Conservation (phyloP, 306 rosid species). For the Herpetospermum pedunculosum region DNA sequence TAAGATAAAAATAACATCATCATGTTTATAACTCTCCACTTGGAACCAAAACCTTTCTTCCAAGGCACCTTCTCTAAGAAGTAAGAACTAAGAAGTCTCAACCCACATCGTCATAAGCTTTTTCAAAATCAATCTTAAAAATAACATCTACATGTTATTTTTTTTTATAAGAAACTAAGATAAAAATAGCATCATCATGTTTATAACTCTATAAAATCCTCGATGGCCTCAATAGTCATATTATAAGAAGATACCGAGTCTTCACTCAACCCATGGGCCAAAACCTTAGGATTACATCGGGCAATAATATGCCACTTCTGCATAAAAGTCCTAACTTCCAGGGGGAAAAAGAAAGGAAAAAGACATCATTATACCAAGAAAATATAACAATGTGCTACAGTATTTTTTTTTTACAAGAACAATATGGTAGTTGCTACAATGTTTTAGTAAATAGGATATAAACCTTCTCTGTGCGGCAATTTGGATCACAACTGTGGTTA, state of each 20-base stretch:
- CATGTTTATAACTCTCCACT: not conserved
- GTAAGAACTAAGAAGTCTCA: no score
- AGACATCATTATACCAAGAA: not conserved
- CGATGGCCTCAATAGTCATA: no score
- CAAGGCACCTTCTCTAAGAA: not conserved
- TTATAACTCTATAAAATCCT: no score
- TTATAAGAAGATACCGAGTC: no score
- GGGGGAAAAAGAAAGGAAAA: not conserved
- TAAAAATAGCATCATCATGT: not conserved
- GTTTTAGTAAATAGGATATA: not conserved
- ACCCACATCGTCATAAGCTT: not conserved
- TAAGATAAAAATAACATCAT: not conserved
- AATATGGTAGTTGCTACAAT: not conserved
- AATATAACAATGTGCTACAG: not conserved
- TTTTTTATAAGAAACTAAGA: not conserved
- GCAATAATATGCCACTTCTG: not conserved
- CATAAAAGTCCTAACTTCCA: not conserved
- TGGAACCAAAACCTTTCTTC: no score
- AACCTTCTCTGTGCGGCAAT: conserved; percentile 98
- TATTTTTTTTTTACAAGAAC: not conserved
- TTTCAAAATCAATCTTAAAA: not conserved
- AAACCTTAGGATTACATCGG: not conserved
- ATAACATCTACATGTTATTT: not conserved
- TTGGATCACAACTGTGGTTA: conserved; percentile 97
- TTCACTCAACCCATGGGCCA: not conserved